phyloP scores from a whole-genome alignment of 192 early-diverging fungal genomes.

The Dissophora globulifera region DNA sequence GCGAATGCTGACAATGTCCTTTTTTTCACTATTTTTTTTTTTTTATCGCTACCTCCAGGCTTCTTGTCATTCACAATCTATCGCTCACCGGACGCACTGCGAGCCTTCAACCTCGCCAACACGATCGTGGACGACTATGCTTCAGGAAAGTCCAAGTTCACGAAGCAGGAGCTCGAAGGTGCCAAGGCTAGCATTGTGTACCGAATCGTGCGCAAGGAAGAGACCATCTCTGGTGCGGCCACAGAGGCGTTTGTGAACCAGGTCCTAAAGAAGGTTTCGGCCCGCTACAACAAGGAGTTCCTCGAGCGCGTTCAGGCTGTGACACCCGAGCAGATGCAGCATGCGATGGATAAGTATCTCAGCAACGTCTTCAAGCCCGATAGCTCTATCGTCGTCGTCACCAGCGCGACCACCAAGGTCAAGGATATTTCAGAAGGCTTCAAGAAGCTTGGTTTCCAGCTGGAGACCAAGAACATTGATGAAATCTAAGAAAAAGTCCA shows the following conservation, averaged over 20 bases:
- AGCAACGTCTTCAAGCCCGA: conserved; percentile 60
- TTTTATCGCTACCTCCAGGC: no score
- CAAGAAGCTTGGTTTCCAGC: conserved; percentile 56
- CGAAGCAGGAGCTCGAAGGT: conserved; percentile 60
- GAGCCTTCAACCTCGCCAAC: conserved; percentile 64
- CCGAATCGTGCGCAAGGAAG: conserved; percentile 58
- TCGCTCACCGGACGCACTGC: conserved; percentile 62
- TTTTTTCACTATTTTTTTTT: no score
- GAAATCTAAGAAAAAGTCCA: conserved; percentile 53
- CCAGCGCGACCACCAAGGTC: conserved; percentile 61
- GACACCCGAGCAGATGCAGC: conserved; percentile 58
- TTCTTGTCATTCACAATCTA: conserved; percentile 63
- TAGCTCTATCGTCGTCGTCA: conserved; percentile 61
- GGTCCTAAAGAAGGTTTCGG: conserved; percentile 59
- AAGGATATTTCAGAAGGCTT: conserved; percentile 63
- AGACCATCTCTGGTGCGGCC: conserved; percentile 52
- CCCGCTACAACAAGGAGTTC: conserved; percentile 61
- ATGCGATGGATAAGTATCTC: conserved; percentile 63
- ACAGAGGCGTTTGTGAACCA: conserved; percentile 61
- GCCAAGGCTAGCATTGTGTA: conserved; percentile 70
- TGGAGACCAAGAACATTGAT: conserved; percentile 59
- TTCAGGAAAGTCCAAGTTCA: conserved; percentile 58
- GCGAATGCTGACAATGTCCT: no score
- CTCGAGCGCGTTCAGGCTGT: conserved; percentile 61
- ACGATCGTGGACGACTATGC: conserved; percentile 61